Percentiles rank a stretch among this genome's conserved stretches.
Conservation (phyloP, 2,329 filamentous ascomycete genomes). For the Fusarium torulosum region DNA sequence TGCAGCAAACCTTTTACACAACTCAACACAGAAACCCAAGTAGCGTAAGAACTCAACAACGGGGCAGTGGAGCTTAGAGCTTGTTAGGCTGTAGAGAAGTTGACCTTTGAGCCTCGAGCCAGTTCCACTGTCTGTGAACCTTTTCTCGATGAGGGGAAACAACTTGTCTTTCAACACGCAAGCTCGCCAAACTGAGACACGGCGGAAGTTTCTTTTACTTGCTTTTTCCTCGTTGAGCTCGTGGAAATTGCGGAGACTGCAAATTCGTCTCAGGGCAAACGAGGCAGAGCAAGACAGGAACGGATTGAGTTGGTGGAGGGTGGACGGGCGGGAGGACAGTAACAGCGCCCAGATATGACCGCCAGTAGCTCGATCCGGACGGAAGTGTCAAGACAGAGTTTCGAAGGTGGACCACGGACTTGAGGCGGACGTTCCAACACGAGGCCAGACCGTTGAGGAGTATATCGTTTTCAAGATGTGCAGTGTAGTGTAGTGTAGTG, state of each 20-base stretch:
- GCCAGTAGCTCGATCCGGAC: conserved; percentile 43
- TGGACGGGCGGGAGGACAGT: conserved; percentile 35
- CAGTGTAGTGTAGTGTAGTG: conserved; percentile 27
- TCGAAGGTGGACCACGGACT: conserved; percentile 35
- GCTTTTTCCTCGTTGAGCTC: conserved; percentile 44
- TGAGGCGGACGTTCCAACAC: conserved; percentile 44
- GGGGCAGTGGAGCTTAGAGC: conserved; percentile 23
- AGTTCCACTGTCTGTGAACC: conserved; percentile 34
- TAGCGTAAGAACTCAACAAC: conserved; percentile 38
- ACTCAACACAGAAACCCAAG: conserved; percentile 19
- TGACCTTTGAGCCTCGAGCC: conserved; percentile 31
- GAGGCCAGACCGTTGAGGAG: conserved; percentile 45
- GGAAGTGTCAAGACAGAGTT: conserved; percentile 35
- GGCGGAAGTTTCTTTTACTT: conserved; percentile 40
- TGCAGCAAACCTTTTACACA: conserved; percentile 27
- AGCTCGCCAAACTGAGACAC: conserved; percentile 43
- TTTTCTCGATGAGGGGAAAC: conserved; percentile 24
- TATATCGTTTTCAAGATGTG: conserved; percentile 40
- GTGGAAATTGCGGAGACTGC: conserved; percentile 44
- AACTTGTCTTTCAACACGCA: conserved; percentile 39
- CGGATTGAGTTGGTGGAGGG: conserved; percentile 38
- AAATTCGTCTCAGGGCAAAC: conserved; percentile 34
- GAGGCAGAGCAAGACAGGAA: conserved; percentile 36
- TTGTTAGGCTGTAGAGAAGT: conserved; percentile 31
- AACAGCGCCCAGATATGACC: conserved; percentile 35